phyloP scores from a whole-genome alignment of 441 rosid genomes.

The Isatis lusitanica region DNA sequence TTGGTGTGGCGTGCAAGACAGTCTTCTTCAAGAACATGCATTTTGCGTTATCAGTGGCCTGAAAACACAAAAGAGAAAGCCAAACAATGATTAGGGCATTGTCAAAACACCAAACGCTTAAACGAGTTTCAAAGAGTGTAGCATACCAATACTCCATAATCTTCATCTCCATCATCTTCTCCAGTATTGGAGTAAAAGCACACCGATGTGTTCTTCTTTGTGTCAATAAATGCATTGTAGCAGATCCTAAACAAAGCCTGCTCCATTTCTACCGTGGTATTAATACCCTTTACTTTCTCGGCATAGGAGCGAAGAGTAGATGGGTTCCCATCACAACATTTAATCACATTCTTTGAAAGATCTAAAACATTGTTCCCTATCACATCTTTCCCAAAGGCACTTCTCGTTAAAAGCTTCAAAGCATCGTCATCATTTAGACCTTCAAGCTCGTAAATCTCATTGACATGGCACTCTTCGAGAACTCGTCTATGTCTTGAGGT shows the following conservation, averaged over 20 bases:
- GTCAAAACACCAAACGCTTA: too few species aligned
- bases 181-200: not conserved
- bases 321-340: constrained; percentile 24
- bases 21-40: too few species aligned
- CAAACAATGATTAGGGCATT: not conserved
- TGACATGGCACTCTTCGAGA: not conserved
- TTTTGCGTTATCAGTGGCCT: not conserved
- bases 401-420: constrained; percentile 24
- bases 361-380: not conserved
- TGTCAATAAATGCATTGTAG: constrained; percentile 6
- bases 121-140: not conserved
- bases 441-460: constrained; percentile 15
- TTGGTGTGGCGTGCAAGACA: not conserved
- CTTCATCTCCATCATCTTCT: not conserved
- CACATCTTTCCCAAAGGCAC: not conserved
- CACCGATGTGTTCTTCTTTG: not conserved
- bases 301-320: constrained; percentile 7
- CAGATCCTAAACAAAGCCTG: not conserved
- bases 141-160: not conserved
- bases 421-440: constrained; percentile 29
- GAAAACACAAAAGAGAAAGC: not conserved
- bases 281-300: not conserved
- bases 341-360: not conserved
- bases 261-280: not conserved
- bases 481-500: constrained; percentile 31